phyloP scores from a whole-genome alignment of 1,139 yeast genomes.

The Torulaspora pretoriensis region DNA sequence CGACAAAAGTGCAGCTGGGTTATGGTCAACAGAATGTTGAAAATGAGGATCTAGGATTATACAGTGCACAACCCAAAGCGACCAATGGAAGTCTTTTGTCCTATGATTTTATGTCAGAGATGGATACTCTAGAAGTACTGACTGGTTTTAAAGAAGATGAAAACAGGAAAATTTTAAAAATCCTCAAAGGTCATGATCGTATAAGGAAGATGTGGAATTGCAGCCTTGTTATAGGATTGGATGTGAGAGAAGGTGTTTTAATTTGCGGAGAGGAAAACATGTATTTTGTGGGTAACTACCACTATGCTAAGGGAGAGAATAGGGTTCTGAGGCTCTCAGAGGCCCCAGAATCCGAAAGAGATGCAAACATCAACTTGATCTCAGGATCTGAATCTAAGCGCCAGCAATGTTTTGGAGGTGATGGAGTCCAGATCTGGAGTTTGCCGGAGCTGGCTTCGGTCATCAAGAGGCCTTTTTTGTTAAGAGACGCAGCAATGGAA shows the following conservation, averaged over 20 bases:
- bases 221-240: slow-evolving; percentile 67
- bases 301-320: slow-evolving; percentile 50
- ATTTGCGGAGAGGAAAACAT: slow-evolving; percentile 61
- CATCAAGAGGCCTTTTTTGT: slow-evolving; percentile 66
- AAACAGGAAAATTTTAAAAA: slow-evolving; percentile 66
- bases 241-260: slow-evolving; percentile 66
- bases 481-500: slow-evolving; percentile 76
- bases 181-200: slow-evolving; percentile 65
- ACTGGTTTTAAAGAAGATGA: slow-evolving; percentile 52
- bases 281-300: slow-evolving; percentile 67
- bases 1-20: too few species aligned
- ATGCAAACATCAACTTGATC: slow-evolving; percentile 61
- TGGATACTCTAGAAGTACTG: slow-evolving; percentile 36
- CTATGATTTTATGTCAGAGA: slow-evolving; percentile 47
- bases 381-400: slow-evolving; percentile 36
- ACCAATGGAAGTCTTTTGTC: slow-evolving; percentile 35
- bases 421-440: slow-evolving; percentile 53
- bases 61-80: not conserved
- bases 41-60: not conserved
- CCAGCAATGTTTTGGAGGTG: slow-evolving; percentile 33
- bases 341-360: slow-evolving; percentile 57
- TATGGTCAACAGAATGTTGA: not conserved
- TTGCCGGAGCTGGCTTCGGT: slow-evolving; percentile 54
- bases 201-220: slow-evolving; percentile 71
- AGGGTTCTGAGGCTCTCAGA: slow-evolving; percentile 61